phyloP scores from a whole-genome alignment of 2,329 filamentous ascomycete species.

The Ascochyta fabae region DNA sequence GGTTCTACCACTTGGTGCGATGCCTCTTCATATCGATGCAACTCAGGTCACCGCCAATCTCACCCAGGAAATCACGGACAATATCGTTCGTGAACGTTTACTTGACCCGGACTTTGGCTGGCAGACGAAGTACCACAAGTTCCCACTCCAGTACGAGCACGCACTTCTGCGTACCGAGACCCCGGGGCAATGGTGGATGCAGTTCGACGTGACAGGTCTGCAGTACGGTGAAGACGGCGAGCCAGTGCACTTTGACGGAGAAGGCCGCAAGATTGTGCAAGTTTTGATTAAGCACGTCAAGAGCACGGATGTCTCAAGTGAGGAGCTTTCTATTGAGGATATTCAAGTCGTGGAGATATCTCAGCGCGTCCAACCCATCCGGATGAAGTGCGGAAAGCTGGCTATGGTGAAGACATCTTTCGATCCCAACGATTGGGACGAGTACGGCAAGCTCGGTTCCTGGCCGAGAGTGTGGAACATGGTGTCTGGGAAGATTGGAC shows the following conservation, averaged over 20 bases:
- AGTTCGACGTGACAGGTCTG: slow-evolving; percentile 38
- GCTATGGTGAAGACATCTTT: slow-evolving; percentile 33
- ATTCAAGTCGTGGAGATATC: slow-evolving; percentile 31
- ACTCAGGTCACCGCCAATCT: slow-evolving; percentile 31
- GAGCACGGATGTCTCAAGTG: background rate
- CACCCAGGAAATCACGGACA: slow-evolving; percentile 18
- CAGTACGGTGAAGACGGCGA: slow-evolving; percentile 5
- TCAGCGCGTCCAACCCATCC: slow-evolving; percentile 27
- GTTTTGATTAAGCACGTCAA: slow-evolving; percentile 25
- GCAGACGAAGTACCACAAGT: slow-evolving; percentile 21
- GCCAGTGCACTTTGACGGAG: slow-evolving; percentile 18
- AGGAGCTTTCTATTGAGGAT: slow-evolving; percentile 28
- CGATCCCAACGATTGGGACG: slow-evolving; percentile 40
- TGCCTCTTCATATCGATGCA: slow-evolving; percentile 31
- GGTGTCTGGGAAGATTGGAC: slow-evolving; percentile 15
- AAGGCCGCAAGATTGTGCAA: slow-evolving; percentile 35
- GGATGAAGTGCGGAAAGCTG: slow-evolving; percentile 38
- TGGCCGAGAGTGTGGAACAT: slow-evolving; percentile 24
- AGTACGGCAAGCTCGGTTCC: slow-evolving; percentile 37
- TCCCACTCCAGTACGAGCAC: slow-evolving; percentile 38
- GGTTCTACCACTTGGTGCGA: slow-evolving; percentile 30
- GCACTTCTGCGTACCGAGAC: slow-evolving; percentile 26
- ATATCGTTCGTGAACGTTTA: background rate
- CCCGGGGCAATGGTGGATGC: slow-evolving; percentile 26
- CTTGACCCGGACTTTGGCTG: slow-evolving; percentile 18